Evolutionary conservation across 768 basidiomycete genomes (phyloP), one percentile per base, ranked within the genome.

Genomic region (Hygrocybe coccinea): DNA sequence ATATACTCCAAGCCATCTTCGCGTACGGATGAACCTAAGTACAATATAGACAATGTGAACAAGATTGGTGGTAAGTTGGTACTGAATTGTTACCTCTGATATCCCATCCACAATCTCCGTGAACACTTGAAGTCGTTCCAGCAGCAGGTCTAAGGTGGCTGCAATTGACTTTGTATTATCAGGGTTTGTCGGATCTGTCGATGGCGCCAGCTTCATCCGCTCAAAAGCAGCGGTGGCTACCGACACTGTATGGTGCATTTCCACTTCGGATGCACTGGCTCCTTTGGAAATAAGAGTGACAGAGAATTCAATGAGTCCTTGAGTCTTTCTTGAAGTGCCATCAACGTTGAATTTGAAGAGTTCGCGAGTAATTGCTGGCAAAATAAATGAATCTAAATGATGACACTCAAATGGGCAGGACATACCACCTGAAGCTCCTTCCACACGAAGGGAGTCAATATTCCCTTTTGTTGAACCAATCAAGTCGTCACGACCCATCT

Each of bases 1-100:
- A 25, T 22, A 50, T 35, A 5, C 2, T 29, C 55, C 55, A 56
- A 14, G 55, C 55, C 19, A 50, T 50, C 21, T 56, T 36, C 7
- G 48, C 46, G 39, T 56, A 56, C 12, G 55, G 55, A 44, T 56
- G 48, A 15, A 50, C 48, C 55, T 56, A 14, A 29, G 29, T 21
- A n/a, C n/a, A 48, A 19, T 14, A 29, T 3, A 48, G 21, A 2
- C 21, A 34, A 2, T 14, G 19, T 8, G 36, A 24, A 15, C 38
- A 43, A 34, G 37, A 14, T 14, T n/a, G 43, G 5, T 12, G 14
- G n/a, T 10, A 14, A 53, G 21, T 19, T 22, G 33, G 15, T 14
- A 35, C 9, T 7, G 11, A 1, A 44, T 19, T 17, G 15, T 22
- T 10, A 48, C 44, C 45, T 47, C 33, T 15, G 54, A 14, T 10